Evolutionary conservation across 73 alveolate genomes (phyloP).

Genomic region (Effrenium voratum): DNA sequence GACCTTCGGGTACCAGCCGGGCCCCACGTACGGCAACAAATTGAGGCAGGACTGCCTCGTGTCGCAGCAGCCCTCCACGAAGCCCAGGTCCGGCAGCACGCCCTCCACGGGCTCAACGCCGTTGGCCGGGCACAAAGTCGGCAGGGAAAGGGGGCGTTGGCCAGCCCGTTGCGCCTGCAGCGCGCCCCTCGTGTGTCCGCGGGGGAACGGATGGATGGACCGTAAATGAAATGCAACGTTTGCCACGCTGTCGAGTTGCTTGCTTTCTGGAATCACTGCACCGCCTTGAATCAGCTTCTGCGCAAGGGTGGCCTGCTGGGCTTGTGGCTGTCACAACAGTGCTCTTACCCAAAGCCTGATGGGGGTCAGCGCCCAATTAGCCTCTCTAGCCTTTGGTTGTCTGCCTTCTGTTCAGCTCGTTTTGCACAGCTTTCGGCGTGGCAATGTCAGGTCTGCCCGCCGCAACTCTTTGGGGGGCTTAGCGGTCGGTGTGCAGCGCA

Average conservation of each 20-base stretch:
- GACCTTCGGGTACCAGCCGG: too few relatives aligned
- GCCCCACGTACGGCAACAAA: too few relatives aligned
- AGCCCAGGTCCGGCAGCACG: too few relatives aligned
- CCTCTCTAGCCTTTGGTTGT: background rate
- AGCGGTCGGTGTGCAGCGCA: background rate
- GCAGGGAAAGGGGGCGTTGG: too few relatives aligned
- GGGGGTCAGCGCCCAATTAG: background rate
- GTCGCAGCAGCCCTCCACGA: too few relatives aligned
- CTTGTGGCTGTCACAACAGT: background rate
- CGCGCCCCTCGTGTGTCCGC: background rate
- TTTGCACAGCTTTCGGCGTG: background rate
- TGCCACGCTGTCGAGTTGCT: background rate
- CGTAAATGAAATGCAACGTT: background rate
- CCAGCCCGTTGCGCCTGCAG: background rate
- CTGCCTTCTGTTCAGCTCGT: background rate
- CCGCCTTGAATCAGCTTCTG: background rate
- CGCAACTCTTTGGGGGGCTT: background rate
- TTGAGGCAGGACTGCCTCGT: too few relatives aligned
- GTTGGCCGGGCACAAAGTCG: too few relatives aligned
- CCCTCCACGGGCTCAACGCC: too few relatives aligned
- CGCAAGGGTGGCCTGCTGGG: background rate
- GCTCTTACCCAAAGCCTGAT: background rate
- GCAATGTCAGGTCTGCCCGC: background rate
- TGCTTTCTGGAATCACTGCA: background rate
- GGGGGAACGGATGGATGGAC: conserved; percentile 1